phyloP scores from a whole-genome alignment of 192 early-diverging fungal species.

The Mortierella antarctica region DNA sequence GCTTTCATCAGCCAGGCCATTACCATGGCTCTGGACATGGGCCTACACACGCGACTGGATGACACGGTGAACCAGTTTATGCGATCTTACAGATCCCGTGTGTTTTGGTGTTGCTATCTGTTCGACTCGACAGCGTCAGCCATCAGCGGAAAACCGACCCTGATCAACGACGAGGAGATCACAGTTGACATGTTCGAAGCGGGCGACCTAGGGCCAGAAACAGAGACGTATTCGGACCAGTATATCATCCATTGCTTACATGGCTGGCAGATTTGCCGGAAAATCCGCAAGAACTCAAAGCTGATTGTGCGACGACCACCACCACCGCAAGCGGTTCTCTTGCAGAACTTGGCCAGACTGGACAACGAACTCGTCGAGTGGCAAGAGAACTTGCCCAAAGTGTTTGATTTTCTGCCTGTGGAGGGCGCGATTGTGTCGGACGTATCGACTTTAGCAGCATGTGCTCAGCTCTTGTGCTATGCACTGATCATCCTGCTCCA shows the following conservation, averaged over 20 bases:
- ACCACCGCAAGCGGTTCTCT: slow-evolving; percentile 14
- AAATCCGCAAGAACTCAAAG: slow-evolving; percentile 46
- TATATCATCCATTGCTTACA: slow-evolving; percentile 48
- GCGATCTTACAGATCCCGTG: slow-evolving; percentile 34
- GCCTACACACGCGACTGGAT: slow-evolving; percentile 31
- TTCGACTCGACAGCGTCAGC: slow-evolving; percentile 50
- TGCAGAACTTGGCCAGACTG: slow-evolving; percentile 33
- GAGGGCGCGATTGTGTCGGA: slow-evolving; percentile 43
- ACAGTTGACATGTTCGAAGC: slow-evolving; percentile 30
- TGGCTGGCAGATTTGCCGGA: slow-evolving; percentile 45
- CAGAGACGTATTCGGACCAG: slow-evolving; percentile 44
- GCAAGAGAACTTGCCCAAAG: slow-evolving; percentile 33
- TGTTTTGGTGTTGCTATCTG: slow-evolving; percentile 48
- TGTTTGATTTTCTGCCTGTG: slow-evolving; percentile 30
- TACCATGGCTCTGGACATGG: slow-evolving; percentile 51
- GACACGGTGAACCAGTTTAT: slow-evolving; percentile 16
- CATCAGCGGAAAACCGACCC: slow-evolving; percentile 34
- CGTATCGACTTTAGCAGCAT: slow-evolving; percentile 20
- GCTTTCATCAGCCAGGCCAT: slow-evolving; percentile 51
- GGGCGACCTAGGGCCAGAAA: slow-evolving; percentile 42
- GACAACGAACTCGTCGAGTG: slow-evolving; percentile 47
- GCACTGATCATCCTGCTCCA: slow-evolving; percentile 49
- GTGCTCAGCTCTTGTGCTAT: slow-evolving; percentile 45
- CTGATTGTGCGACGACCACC: slow-evolving; percentile 28
- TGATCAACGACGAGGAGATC: slow-evolving; percentile 52